phyloP scores from a whole-genome alignment of 768 basidiomycete species.

The Phlebiopsis gigantea region DNA sequence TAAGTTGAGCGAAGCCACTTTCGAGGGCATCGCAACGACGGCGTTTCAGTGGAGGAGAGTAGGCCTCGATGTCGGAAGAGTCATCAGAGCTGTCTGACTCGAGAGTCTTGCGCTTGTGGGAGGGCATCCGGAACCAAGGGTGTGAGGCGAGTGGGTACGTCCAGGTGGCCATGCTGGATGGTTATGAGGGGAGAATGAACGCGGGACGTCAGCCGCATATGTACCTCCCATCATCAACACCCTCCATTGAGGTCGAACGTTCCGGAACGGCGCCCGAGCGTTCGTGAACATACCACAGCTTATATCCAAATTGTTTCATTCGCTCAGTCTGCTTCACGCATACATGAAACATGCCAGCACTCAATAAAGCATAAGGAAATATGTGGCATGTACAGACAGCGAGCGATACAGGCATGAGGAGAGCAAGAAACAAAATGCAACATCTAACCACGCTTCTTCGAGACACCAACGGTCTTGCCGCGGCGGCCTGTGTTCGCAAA shows the following conservation, averaged over 20 bases:
- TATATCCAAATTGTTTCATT: background rate
- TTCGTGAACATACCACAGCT: background rate
- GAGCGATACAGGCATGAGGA: background rate
- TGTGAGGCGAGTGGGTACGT: constrained; percentile 29
- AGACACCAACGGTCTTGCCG: constrained; percentile 94
- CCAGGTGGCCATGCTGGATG: constrained; percentile 31
- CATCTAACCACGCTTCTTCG: constrained; percentile 73
- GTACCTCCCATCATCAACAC: background rate
- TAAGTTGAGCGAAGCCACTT: constrained; percentile 51
- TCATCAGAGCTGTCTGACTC: constrained; percentile 16
- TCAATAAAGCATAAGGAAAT: constrained; percentile 2
- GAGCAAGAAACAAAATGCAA: background rate
- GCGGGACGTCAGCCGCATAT: background rate
- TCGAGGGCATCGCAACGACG: constrained; percentile 47
- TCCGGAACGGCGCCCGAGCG: background rate
- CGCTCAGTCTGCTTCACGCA: background rate
- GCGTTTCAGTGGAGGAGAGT: constrained; percentile 31
- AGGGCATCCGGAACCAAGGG: constrained; percentile 38
- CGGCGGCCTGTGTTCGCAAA: constrained; percentile 61
- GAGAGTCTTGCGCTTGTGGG: constrained; percentile 36
- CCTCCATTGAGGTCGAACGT: background rate
- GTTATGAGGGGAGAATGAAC: background rate
- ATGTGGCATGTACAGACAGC: constrained; percentile 3
- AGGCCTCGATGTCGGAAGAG: constrained; percentile 8
- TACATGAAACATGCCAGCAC: background rate